Base-by-base conservation (phyloP, 1,284 basidiomycete species). In the Austroboletus rostrupii region DNA sequence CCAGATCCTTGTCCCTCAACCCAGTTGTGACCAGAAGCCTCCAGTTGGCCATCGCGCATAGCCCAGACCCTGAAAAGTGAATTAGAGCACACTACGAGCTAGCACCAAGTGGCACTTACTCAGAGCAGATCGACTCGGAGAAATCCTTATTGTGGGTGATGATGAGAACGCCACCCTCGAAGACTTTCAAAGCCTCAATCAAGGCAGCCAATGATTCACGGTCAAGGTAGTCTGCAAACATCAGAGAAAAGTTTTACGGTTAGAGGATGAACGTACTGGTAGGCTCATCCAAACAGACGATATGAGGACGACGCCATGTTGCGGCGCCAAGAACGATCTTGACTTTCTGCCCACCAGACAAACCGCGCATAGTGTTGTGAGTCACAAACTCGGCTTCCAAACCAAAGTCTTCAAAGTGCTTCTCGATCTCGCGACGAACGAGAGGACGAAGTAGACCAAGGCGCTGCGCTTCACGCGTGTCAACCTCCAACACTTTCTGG, bases 331-430 rank as follows among this genome's bases (percentile, higher is more conserved):
- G 91, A 23, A 98, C 96, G 64, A 99, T 95, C 85, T 98, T 97
- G 71, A 97, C 95, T 80, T 99, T 99, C 76, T 99, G 97, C 71
- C 97, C 97, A 75, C 97, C 97, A 53, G 93, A 97, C 46, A 97
- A 86, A 85, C 95, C 95, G 56, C 92, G 83, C 92, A 95, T 96
- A 61, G 85, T 87, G 82, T 95, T 95, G 82, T 97, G 94, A 33
- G 91, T 91, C 60, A 95, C 92, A 71, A 97, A 97, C 78, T 96
- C 93, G 56, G 94, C 77, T 77, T 97, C 94, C 66, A 97, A 89
- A 77, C 94, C 92, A 61, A 92, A 92, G 80, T 97, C 93, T 56
- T 88, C 90, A 60, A 97, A 93, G 81, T 97, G 94, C 76, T 92
- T 90, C 84, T 97, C 94, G 61, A 97, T 96, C 78, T 97, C 94